Evolutionary conservation across 148 eudicot species (phyloP), one percentile per base, ranked within the genome.

Genomic region (Rhododendron molle): DNA sequence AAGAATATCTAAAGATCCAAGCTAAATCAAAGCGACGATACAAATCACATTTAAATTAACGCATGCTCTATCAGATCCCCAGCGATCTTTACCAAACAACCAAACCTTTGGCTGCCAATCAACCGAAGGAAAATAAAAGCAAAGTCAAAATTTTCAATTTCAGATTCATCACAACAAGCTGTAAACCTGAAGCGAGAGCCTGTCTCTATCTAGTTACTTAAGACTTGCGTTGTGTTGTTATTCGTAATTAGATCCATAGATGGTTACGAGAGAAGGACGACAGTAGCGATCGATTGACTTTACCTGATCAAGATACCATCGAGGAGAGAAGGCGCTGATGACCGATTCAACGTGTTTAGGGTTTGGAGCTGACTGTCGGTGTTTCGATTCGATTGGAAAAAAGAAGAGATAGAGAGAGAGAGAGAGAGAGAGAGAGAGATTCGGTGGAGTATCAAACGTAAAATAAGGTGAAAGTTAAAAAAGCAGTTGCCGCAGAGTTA

Each of bases 271-370:
- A 83, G 49, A 28, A 76, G 30, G 38, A 76, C 15, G 46, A 40
- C 14, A 43, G 4, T 9, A 71, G 76, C 5, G 76, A n/a, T 10
- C 2, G 72, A 76, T 30, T 49, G 79, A 30, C 6, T 23, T 83
- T n/a, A 84, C 86, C 69, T n/a, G 81, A 74, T 49, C 67, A 83
- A 40, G 81, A 84, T 44, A 65, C 86, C 86, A 84, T 84, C 44
- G 44, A 40, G 30, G 20, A 49, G 9, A 50, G 46, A 2, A 50
- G 46, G 10, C 40, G 52, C 21, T 20, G 84, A 67, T 5, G 38
- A 76, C 16, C 52, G 81, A 83, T 76, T 26, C 36, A 18, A 46
- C 67, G 67, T 76, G 77, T 7, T 67, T 86, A 82, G 85, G 88
- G 76, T 62, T 86, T 58, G 73, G 73, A 82, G 82, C 77, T 13